These are phyloP conservation scores for Hortiboletus flavorubellus DNA, from an alignment of 768 basidiomycete species.

Conservation along the genomic window DNA sequence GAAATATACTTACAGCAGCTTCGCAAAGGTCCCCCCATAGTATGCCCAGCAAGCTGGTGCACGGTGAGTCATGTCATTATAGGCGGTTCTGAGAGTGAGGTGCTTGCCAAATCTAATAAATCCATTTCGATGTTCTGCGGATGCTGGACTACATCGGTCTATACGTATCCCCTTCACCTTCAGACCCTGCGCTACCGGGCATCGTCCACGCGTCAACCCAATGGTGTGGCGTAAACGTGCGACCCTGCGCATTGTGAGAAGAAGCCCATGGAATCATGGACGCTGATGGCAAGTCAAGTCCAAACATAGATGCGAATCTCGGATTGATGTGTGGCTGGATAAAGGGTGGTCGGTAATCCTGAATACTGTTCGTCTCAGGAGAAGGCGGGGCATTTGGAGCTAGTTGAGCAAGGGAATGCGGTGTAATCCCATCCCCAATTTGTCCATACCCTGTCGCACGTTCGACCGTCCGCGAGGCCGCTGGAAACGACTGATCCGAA, in stretches of 20 bases:
- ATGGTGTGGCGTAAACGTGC: constrained; percentile 7
- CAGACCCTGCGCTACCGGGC: constrained; percentile 25
- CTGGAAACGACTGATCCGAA: constrained; percentile 33
- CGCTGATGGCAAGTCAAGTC: constrained; percentile 37
- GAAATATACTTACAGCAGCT: neutral
- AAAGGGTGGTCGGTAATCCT: constrained; percentile 26
- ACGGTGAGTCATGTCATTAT: neutral
- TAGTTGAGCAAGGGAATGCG: constrained; percentile 12
- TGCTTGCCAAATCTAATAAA: constrained; percentile 12
- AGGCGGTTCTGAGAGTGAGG: neutral
- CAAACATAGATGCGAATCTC: constrained; percentile 67
- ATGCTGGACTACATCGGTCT: constrained; percentile 24
- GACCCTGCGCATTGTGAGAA: constrained; percentile 16
- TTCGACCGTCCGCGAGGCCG: constrained; percentile 47
- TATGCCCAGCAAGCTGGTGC: neutral
- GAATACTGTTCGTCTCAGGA: constrained; percentile 6
- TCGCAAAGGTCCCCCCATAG: neutral
- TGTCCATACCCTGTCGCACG: constrained; percentile 43
- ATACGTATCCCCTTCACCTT: constrained; percentile 26
- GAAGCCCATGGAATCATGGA: constrained; percentile 23
- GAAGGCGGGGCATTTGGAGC: constrained; percentile 18
- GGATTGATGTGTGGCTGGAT: constrained; percentile 88
- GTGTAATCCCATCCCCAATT: constrained; percentile 22
- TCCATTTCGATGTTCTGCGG: constrained; percentile 13
- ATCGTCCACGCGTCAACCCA: constrained; percentile 42